These are phyloP conservation scores for Apiospora aurea DNA, from an alignment of 2,329 filamentous ascomycete genomes.

Conservation along the genomic window DNA sequence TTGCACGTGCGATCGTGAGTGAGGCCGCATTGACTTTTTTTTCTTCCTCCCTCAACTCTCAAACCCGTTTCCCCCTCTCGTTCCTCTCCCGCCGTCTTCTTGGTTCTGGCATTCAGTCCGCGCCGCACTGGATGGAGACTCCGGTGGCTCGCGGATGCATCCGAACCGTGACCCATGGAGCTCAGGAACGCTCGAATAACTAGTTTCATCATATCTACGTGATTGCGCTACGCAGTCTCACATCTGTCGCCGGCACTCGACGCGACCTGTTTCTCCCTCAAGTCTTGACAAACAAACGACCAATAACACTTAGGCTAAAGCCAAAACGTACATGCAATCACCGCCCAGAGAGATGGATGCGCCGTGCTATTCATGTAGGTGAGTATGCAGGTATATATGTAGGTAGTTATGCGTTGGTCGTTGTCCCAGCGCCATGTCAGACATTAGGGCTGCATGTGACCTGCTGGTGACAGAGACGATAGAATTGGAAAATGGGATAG, in stretches of 20 bases:
- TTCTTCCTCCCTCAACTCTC: not conserved
- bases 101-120: not conserved
- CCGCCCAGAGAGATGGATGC: not conserved
- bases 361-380: not conserved
- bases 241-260: not conserved
- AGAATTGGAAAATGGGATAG: not conserved
- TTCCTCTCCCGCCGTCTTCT: not conserved
- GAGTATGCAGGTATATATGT: not conserved
- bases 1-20: not conserved
- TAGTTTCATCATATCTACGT: not conserved
- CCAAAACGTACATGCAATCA: not conserved
- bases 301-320: not conserved
- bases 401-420: not conserved
- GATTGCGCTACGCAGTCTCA: constrained; percentile 10
- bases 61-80: not conserved
- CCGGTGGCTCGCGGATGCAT: not conserved
- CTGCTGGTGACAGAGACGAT: not conserved
- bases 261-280: not conserved
- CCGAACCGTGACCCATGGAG: not conserved
- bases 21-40: not conserved
- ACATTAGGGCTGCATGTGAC: constrained; percentile 11
- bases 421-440: not conserved
- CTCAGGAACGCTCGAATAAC: not conserved
- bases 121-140: not conserved
- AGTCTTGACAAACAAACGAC: not conserved